Base-by-base conservation (phyloP, 441 rosid genomes). In the Erysimum pusillum region DNA sequence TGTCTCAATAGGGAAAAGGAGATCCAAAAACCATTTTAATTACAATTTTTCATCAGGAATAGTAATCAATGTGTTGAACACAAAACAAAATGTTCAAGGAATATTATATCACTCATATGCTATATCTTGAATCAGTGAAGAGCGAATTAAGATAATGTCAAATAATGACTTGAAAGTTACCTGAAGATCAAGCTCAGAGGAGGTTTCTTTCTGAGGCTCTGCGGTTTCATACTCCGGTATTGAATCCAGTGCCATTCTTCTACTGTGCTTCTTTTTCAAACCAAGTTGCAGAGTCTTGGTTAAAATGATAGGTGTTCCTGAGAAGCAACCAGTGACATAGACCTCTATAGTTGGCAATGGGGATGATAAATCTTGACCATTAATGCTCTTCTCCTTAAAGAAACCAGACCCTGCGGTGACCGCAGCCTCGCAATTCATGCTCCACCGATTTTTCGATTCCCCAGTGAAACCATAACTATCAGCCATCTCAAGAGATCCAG, bases 241-340 rank as follows among this genome's bases (percentile, higher is more conserved):
- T 0, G 92, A 81, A 70, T 81, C 89, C 60, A 90, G 73, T 38
- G 76, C 81, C 54, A 71, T 76, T 63, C 48, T 82, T 70, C 82
- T 79, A 3, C 34, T 54, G 22, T 64, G 73, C 61, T 87, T 90
- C 86, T 83, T 88, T 57, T 83, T 78, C 20, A 64, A 76, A 77
- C 87, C 74, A 78, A 84, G 84, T 79, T 80, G 83, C 61, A 90
- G 69, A 41, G 83, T 88, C 84, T 83, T 83, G 48, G 92, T 87
- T 73, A 90, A 79, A 59, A 90, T 85, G 42, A 88, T 86, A 2
- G 92, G 94, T 67, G 77, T 75, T 45, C 88, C 92, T 10, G 79
- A 81, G 85, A 83, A 88, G 28, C 89, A 82, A 42, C 92, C 94
- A 32, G 92, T 87, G 35, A 90, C 88, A 76, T 88, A 90, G 36